phyloP scores from a whole-genome alignment of 169 alveolate species.

The Babesia divergens region DNA sequence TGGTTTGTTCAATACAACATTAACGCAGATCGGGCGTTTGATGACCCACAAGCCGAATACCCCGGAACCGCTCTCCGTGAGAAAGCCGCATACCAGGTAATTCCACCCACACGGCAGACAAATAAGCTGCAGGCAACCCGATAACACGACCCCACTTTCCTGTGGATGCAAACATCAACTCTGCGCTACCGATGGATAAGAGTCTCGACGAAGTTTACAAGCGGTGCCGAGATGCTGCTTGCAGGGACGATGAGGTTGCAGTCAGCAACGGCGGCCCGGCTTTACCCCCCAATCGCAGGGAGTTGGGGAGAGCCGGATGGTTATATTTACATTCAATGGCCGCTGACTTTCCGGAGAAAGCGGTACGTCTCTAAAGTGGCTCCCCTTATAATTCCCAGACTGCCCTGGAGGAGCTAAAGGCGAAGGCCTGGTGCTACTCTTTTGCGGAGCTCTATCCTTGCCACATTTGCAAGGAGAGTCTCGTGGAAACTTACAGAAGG shows the following conservation, averaged over 20 bases:
- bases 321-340: slow-evolving; percentile 77
- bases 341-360: slow-evolving; percentile 74
- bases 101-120: not conserved
- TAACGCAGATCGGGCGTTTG: not conserved
- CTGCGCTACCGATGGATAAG: not conserved
- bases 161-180: not conserved
- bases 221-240: slow-evolving; percentile 63
- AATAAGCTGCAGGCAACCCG: not conserved
- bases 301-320: slow-evolving; percentile 84
- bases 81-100: not conserved
- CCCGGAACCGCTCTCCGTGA: not conserved
- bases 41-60: slow-evolving; percentile 3
- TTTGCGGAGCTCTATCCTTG: slow-evolving; percentile 81
- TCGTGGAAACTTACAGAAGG: slow-evolving; percentile 57
- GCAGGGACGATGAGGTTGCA: slow-evolving; percentile 19
- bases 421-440: slow-evolving; percentile 66
- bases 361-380: slow-evolving; percentile 50
- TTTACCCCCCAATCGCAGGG: slow-evolving; percentile 77
- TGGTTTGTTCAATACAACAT: not conserved
- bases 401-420: slow-evolving; percentile 50
- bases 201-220: slow-evolving; percentile 45
- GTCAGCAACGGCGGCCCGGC: not conserved
- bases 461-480: slow-evolving; percentile 74
- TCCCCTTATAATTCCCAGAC: slow-evolving; percentile 5
- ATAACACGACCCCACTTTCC: not conserved